Evolutionary conservation across 2,329 filamentous ascomycete species (phyloP), one percentile per base, ranked within the genome.

Genomic region (Fusarium duplospermum): DNA sequence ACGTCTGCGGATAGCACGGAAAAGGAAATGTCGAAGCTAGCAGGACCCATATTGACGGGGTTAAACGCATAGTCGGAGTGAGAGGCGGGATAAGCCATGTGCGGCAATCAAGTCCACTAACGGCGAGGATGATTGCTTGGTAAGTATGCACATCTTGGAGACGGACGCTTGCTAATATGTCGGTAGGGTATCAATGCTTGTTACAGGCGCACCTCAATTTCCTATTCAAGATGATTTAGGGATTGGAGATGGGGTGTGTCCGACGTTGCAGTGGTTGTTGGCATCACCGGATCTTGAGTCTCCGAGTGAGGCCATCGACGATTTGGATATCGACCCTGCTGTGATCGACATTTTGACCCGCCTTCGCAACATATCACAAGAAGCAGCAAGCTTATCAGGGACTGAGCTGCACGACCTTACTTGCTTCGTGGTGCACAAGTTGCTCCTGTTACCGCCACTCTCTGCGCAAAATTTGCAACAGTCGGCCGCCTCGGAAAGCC

Each of bases 51-150:
- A 82, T 89, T 22, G 81, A 86, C 1, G 87, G 87, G 0, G 84
- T 87, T 0, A 89, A 87, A 68, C 80, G 80, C 13, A 81, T 90
- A 33, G 86, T 89, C 14, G 76, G 79, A 4, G 77, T 89, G 60
- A 81, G 88, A 73, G 88, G 88, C 4, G 88, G 88, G 3, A 88
- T 89, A 66, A 82, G 83, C 60, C 75, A 81, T 35, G 82, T 89
- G 2, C 85, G 83, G 54, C 83, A 83, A 22, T 86, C 85, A 1
- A 89, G 85, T 64, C 87, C 88, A 0, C 82, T 90, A 0, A 89
- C 87, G 0, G 88, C 87, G 9, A 85, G 88, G 64, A 89, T 89
- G 88, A 81, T 89, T 11, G 82, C 83, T 68, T 89, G 88, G 88
- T 88, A 75, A 80, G 85, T 3, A n/a, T 4, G 6, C 1, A 0